Percentiles rank a stretch among this genome's conserved stretches.
Evolutionary conservation across 2,329 filamentous ascomycete species (phyloP).

Genomic region (Tricladium varicosporioides): DNA sequence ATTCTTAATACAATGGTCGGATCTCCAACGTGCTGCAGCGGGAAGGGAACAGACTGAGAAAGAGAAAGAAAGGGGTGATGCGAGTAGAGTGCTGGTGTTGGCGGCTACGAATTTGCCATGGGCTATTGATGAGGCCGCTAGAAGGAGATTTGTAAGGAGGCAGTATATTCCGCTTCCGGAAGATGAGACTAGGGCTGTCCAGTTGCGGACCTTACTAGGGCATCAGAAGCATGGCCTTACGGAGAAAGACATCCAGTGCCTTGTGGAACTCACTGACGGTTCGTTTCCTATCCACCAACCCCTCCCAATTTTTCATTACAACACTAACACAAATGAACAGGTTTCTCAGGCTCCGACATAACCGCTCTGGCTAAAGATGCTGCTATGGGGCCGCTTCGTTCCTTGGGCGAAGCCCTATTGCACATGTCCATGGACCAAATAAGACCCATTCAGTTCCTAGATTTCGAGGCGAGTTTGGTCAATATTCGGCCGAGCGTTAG

Average conservation of each 20-base stretch:
- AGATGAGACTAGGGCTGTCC: slow-evolving; percentile 72
- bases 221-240: slow-evolving; percentile 72
- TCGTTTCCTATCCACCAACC: slow-evolving; percentile 3
- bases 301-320: not conserved
- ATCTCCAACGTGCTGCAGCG: slow-evolving; percentile 86
- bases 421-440: slow-evolving; percentile 95
- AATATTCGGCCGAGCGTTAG: slow-evolving; percentile 91
- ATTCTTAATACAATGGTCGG: slow-evolving; percentile 96
- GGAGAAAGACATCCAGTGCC: slow-evolving; percentile 65
- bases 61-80: slow-evolving; percentile 72
- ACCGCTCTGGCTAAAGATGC: slow-evolving; percentile 96
- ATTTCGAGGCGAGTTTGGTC: slow-evolving; percentile 80
- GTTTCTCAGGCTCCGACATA: slow-evolving; percentile 97
- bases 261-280: slow-evolving; percentile 76
- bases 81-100: slow-evolving; percentile 85
- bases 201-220: slow-evolving; percentile 75
- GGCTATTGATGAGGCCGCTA: slow-evolving; percentile 95
- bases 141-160: slow-evolving; percentile 83
- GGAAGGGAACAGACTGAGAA: slow-evolving; percentile 69
- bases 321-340: slow-evolving; percentile 44
- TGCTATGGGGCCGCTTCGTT: slow-evolving; percentile 92
- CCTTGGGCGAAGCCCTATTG: slow-evolving; percentile 83
- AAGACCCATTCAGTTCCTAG: slow-evolving; percentile 74
- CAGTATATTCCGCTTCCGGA: slow-evolving; percentile 97
- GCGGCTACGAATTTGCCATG: slow-evolving; percentile 95